Evolutionary conservation across 2,329 filamentous ascomycete species (phyloP).

Genomic region (Incumbomyces lentus): DNA sequence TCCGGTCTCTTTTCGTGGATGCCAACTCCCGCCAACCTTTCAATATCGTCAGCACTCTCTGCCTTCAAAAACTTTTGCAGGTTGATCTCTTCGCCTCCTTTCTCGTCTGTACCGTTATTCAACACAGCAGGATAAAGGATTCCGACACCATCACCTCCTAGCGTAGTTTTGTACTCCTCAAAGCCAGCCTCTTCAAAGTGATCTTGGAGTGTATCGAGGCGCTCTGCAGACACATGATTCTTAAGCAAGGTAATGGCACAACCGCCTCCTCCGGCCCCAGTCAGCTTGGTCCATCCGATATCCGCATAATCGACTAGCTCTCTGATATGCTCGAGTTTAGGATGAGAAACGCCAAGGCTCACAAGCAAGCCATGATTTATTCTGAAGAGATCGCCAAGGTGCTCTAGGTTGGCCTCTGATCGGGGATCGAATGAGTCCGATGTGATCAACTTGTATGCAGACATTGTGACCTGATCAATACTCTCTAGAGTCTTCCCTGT

Average conservation of each 20-base stretch:
- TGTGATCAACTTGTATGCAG: conserved; percentile 45
- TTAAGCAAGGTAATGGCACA: conserved; percentile 88
- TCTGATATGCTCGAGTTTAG: conserved; percentile 78
- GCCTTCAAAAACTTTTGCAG: conserved; percentile 79
- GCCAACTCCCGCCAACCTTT: conserved; percentile 73
- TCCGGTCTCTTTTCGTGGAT: conserved; percentile 60
- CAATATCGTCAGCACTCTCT: conserved; percentile 73
- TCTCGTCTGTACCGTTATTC: conserved; percentile 69
- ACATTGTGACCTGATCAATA: conserved; percentile 57
- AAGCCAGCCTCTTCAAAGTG: conserved; percentile 64
- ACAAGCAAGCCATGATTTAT: conserved; percentile 89
- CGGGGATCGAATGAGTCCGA: conserved; percentile 58
- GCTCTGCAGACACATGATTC: conserved; percentile 48
- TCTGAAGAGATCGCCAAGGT: conserved; percentile 76
- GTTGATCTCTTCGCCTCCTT: conserved; percentile 86
- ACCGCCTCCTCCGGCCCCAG: conserved; percentile 87
- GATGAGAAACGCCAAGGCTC: conserved; percentile 89
- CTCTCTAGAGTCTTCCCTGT: conserved; percentile 73
- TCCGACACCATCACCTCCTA: conserved; percentile 87
- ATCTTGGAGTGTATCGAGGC: conserved; percentile 53
- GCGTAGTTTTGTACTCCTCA: conserved; percentile 73
- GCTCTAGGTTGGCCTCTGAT: conserved; percentile 53
- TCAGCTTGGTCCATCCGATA: conserved; percentile 95
- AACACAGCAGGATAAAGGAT: conserved; percentile 88
- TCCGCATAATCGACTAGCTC: conserved; percentile 82